phyloP scores from a whole-genome alignment of 1,139 yeast species.

The Saccharomyces hybrid region DNA sequence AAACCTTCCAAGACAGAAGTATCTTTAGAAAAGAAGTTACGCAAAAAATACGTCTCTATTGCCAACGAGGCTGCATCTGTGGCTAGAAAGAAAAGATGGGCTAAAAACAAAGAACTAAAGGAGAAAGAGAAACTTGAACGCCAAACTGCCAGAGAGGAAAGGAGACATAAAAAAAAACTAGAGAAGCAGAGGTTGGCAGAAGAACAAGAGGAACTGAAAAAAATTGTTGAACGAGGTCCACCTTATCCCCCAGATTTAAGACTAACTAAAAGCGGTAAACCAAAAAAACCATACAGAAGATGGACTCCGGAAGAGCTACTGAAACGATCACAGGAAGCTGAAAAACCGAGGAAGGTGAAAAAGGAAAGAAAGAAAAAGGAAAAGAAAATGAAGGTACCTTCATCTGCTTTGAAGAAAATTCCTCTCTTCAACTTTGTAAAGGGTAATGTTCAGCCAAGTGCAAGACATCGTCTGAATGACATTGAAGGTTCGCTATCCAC shows the following conservation, averaged over 20 bases:
- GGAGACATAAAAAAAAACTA: slow-evolving; percentile 16
- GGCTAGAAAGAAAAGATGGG: slow-evolving; percentile 22
- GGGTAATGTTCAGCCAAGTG: slow-evolving; percentile 5
- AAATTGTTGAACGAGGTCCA: slow-evolving; percentile 30
- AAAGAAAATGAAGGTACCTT: slow-evolving; percentile 19
- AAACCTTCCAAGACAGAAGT: slow-evolving; percentile 11
- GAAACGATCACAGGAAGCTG: slow-evolving; percentile 12
- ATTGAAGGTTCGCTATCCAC: slow-evolving; percentile 11
- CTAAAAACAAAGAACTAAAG: slow-evolving; percentile 14
- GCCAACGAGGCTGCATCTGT: slow-evolving; percentile 24
- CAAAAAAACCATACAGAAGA: slow-evolving; percentile 30
- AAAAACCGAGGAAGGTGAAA: slow-evolving; percentile 13
- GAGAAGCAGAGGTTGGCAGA: slow-evolving; percentile 16
- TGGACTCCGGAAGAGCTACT: slow-evolving; percentile 29
- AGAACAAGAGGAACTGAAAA: slow-evolving; percentile 26
- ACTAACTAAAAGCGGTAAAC: slow-evolving; percentile 30
- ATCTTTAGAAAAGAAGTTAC: slow-evolving; percentile 15
- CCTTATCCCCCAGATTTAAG: slow-evolving; percentile 31
- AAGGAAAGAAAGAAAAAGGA: slow-evolving; percentile 18
- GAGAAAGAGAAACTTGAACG: slow-evolving; percentile 8
- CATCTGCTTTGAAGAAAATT: slow-evolving; percentile 21
- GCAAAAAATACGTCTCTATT: slow-evolving; percentile 17
- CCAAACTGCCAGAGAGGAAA: slow-evolving; percentile 15
- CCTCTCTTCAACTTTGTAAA: slow-evolving; percentile 25
- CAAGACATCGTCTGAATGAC: slow-evolving; percentile 5